Percentiles rank a stretch among this genome's conserved stretches.
phyloP scores from a whole-genome alignment of 202 grass and related monocot species.

The Zoysia matrella region DNA sequence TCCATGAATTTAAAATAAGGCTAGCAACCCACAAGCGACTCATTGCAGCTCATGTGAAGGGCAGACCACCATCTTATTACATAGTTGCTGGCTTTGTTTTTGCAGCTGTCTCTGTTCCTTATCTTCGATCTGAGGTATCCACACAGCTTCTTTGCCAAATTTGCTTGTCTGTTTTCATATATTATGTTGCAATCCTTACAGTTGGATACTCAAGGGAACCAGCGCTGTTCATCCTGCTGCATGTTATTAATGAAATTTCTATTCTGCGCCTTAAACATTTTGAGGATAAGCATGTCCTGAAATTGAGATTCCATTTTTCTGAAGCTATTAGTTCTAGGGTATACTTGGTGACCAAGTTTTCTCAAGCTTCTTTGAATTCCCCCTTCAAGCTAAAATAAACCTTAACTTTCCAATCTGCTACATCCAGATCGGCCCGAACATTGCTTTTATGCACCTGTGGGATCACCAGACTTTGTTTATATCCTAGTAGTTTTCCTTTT shows the following conservation, averaged over 20 bases:
- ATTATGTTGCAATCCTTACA: slow-evolving; percentile 21
- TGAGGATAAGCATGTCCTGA: background rate
- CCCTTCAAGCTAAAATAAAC: background rate
- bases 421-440: background rate
- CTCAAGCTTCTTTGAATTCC: background rate
- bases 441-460: background rate
- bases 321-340: background rate
- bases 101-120: slow-evolving; percentile 86
- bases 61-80: slow-evolving; percentile 94
- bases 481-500: background rate
- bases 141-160: slow-evolving; percentile 30
- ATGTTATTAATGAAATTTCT: background rate
- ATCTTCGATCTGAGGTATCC: slow-evolving; percentile 92
- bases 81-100: slow-evolving; percentile 99
- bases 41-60: slow-evolving; percentile 83
- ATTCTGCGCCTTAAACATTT: background rate
- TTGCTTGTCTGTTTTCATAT: slow-evolving; percentile 25
- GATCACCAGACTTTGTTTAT: background rate
- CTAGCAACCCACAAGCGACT: slow-evolving; percentile 88
- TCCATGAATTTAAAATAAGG: slow-evolving; percentile 87
- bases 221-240: background rate
- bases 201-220: background rate
- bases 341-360: background rate
- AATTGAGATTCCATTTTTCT: background rate
- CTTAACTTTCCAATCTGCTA: background rate